Base-by-base conservation (phyloP, 768 basidiomycete species). In the Mycena olivaceomarginata region DNA sequence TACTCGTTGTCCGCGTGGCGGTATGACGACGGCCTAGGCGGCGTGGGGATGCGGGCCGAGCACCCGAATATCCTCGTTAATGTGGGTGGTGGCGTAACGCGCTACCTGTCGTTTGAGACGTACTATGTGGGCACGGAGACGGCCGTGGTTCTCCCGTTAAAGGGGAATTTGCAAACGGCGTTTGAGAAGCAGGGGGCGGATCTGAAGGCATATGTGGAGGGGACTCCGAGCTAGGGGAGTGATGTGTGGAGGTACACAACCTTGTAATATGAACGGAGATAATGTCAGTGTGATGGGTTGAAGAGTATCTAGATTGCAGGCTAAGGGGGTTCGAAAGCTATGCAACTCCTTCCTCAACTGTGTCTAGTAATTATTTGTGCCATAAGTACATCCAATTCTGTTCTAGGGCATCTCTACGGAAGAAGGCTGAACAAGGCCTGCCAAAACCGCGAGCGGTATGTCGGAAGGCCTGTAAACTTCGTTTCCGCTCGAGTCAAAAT, bases 81-180 rank as follows among this genome's bases (percentile, higher is more conserved):
- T 40, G 46, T 71, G 59, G 70, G 70, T 62, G 70, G 60, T 39
- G 69, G 69, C 31, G 39, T 13, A 48, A 71, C 70, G 62, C 70
- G 70, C 70, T 63, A 63, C 70, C 57, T 71, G 70, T 71, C 70
- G 59, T 71, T 71, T 41, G 70, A 71, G 70, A 62, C 70, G 70
- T 71, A 71, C 60, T 71, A 71, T 63, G 39, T 51, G 45, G 69
- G 70, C 46, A 39, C 25, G n/a, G 60, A 51, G 60, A 71, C 70
- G 39, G 45, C 20, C 46, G 43, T 71, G 45, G 39, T 71, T 71
- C 70, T 71, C 45, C 60, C n/a, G 60, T 51, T 64, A 51, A 51
- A 71, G 46, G 70, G 60, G 60, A 71, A 71, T 51, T 71, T 71
- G 70, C 70, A 71, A 62, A 63, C 70, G 59, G 70, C 43, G 39